Conservation (phyloP, 371 early-diverging fungal species). For the Neoconidiobolus thromboides region DNA sequence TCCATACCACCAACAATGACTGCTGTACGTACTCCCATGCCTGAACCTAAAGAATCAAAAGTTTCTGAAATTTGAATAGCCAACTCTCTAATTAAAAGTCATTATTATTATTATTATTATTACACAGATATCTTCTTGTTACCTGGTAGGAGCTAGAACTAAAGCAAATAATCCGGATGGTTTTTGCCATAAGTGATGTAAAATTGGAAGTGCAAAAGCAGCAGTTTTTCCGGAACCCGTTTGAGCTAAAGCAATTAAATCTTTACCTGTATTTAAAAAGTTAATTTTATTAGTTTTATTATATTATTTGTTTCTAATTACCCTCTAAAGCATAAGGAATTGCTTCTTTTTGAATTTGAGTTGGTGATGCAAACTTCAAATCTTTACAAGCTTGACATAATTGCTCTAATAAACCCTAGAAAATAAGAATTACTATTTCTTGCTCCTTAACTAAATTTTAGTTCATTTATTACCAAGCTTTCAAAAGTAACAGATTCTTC, state of each 20-base stretch:
- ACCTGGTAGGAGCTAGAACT: slow-evolving; percentile 95
- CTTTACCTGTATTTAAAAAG: slow-evolving; percentile 22
- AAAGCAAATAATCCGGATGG: slow-evolving; percentile 85
- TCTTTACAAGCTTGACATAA: slow-evolving; percentile 75
- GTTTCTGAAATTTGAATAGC: slow-evolving; percentile 91
- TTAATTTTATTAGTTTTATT: too few relatives aligned
- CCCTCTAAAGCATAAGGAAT: slow-evolving; percentile 78
- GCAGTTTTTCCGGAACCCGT: slow-evolving; percentile 98
- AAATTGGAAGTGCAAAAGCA: slow-evolving; percentile 91
- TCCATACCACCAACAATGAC: slow-evolving; percentile 97
- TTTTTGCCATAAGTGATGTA: slow-evolving; percentile 75
- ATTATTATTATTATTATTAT: not conserved
- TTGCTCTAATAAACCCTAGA: slow-evolving; percentile 59
- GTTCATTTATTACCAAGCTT: too few relatives aligned
- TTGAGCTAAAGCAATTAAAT: slow-evolving; percentile 92
- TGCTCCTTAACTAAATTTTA: too few relatives aligned
- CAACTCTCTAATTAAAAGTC: slow-evolving; percentile 44
- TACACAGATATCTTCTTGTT: slow-evolving; percentile 6
- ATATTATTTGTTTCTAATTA: not conserved
- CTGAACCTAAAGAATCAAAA: slow-evolving; percentile 76
- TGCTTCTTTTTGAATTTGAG: slow-evolving; percentile 80
- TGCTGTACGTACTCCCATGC: slow-evolving; percentile 80
- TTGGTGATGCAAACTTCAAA: slow-evolving; percentile 75
- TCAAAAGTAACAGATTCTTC: too few relatives aligned
- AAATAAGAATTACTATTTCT: not conserved